Percentiles rank a stretch among this genome's conserved stretches.
phyloP scores from a whole-genome alignment of 371 early-diverging fungal species.

The Mortierella sp. region DNA sequence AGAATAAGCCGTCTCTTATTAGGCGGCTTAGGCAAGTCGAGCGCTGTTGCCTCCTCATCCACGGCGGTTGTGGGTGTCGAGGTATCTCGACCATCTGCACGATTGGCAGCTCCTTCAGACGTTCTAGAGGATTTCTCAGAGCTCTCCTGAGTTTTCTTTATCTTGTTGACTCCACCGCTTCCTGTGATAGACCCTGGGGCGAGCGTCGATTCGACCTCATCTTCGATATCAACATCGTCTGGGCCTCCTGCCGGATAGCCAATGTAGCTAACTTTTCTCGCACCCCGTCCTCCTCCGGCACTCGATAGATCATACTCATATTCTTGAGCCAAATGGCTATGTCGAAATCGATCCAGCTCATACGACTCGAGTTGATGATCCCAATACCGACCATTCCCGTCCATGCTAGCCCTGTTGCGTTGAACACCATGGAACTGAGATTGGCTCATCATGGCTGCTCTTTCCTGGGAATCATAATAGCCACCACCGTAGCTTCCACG shows the following conservation, averaged over 20 bases:
- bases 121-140: neutral
- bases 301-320: conserved; percentile 15
- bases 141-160: neutral
- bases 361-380: conserved; percentile 30
- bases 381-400: conserved; percentile 40
- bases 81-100: too few relatives aligned
- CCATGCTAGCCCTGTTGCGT: conserved; percentile 13
- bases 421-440: conserved; percentile 22
- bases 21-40: conserved; percentile 10
- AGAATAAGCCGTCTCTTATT: conserved; percentile 46
- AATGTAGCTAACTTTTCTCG: conserved; percentile 9
- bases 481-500: conserved; percentile 27
- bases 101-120: neutral
- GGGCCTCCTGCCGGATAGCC: conserved; percentile 35
- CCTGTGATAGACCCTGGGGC: conserved; percentile 33
- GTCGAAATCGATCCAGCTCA: conserved; percentile 27
- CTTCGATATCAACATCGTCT: conserved; percentile 24
- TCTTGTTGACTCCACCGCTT: neutral
- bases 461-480: conserved; percentile 25
- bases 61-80: neutral
- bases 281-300: neutral
- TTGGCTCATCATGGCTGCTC: conserved; percentile 28
- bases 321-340: conserved; percentile 12
- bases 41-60: conserved; percentile 8
- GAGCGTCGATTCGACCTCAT: conserved; percentile 35